These are phyloP conservation scores for Pilaira anomala DNA, from an alignment of 192 early-diverging fungal genomes.

Conservation along the genomic window DNA sequence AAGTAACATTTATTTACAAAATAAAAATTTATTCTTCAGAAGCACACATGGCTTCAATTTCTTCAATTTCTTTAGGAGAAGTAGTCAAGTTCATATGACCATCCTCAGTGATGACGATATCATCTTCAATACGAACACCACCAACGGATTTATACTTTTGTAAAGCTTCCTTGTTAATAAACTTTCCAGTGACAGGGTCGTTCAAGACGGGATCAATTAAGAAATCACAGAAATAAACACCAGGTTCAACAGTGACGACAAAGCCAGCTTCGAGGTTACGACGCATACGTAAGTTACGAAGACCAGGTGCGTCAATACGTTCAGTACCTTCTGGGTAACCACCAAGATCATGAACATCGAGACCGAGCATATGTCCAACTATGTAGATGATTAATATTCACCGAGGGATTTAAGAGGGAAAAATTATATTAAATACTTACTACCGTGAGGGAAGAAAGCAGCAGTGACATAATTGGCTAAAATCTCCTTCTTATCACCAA, in stretches of 20 bases:
- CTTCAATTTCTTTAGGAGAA: slow-evolving; percentile 70
- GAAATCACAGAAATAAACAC: slow-evolving; percentile 87
- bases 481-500: slow-evolving; percentile 61
- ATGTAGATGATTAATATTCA: background rate
- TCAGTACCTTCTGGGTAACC: slow-evolving; percentile 77
- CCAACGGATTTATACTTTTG: slow-evolving; percentile 74
- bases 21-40: background rate
- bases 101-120: slow-evolving; percentile 73
- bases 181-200: slow-evolving; percentile 52
- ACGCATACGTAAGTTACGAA: slow-evolving; percentile 72
- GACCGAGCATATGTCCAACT: slow-evolving; percentile 77
- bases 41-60: slow-evolving; percentile 60
- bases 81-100: slow-evolving; percentile 84
- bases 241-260: slow-evolving; percentile 93
- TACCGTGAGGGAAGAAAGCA: slow-evolving; percentile 90
- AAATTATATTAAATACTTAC: slow-evolving; percentile 16
- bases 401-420: too few species aligned
- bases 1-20: too few species aligned
- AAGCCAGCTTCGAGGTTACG: slow-evolving; percentile 72
- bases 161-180: slow-evolving; percentile 65
- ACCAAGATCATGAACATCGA: slow-evolving; percentile 91
- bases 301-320: slow-evolving; percentile 71
- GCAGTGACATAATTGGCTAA: slow-evolving; percentile 67
- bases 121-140: slow-evolving; percentile 92
- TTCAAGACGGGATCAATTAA: slow-evolving; percentile 64